These are phyloP conservation scores for Tritrichomonas musculus DNA, from an alignment of 208 protist species.

Conservation along the genomic window DNA sequence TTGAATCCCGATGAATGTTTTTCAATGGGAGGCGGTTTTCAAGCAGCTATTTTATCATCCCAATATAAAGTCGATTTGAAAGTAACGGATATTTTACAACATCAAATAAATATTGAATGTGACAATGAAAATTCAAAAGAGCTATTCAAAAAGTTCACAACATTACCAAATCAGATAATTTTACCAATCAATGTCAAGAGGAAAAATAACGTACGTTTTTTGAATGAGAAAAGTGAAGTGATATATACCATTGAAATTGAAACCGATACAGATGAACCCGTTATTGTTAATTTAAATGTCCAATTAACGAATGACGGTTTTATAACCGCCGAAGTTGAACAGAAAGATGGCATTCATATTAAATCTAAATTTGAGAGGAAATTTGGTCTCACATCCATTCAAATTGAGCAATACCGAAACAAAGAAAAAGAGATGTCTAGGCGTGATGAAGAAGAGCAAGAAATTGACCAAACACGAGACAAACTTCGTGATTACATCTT, in stretches of 20 bases:
- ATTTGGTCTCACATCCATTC: background rate
- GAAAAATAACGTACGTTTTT: background rate
- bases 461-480: background rate
- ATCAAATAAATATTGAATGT: background rate
- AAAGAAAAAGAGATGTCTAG: background rate
- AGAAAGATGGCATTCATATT: no score
- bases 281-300: background rate
- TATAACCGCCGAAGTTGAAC: background rate
- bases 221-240: background rate
- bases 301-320: background rate
- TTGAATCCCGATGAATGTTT: constrained; percentile 19
- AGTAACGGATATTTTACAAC: background rate
- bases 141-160: background rate
- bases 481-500: background rate
- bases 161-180: background rate
- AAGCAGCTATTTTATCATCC: constrained; percentile 12
- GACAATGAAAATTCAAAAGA: background rate
- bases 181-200: background rate
- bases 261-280: background rate
- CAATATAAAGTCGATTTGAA: background rate
- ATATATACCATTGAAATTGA: background rate
- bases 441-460: background rate
- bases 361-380: no score
- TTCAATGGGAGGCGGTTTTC: background rate
- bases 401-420: background rate